Percentiles rank a stretch among this genome's conserved stretches.
phyloP scores from a whole-genome alignment of 192 early-diverging fungal genomes.

The Coemansia javaensis region DNA sequence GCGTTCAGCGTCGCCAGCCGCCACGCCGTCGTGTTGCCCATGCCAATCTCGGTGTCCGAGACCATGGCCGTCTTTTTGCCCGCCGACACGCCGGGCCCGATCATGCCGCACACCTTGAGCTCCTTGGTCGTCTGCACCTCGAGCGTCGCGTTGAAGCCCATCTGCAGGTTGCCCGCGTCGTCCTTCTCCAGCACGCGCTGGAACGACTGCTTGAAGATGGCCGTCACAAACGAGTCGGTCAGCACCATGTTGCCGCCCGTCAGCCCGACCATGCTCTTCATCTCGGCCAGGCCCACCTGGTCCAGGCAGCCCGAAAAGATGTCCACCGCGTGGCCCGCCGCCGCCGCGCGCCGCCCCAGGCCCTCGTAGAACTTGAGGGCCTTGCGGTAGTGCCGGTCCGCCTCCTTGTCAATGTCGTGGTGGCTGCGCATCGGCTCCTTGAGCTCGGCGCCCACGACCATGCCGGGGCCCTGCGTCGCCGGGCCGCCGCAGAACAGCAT shows the following conservation, averaged over 20 bases:
- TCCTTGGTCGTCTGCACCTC: slow-evolving; percentile 97
- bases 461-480: slow-evolving; percentile 90
- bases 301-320: slow-evolving; percentile 98
- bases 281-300: slow-evolving; percentile 94
- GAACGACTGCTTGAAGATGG: slow-evolving; percentile 98
- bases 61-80: slow-evolving; percentile 88
- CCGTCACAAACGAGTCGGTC: slow-evolving; percentile 90
- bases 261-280: slow-evolving; percentile 83
- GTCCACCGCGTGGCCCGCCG: slow-evolving; percentile 88
- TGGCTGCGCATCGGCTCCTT: slow-evolving; percentile 95
- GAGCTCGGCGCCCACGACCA: slow-evolving; percentile 88
- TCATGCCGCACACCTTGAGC: slow-evolving; percentile 91
- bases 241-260: slow-evolving; percentile 94
- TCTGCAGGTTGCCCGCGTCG: slow-evolving; percentile 75
- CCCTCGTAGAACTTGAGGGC: slow-evolving; percentile 92
- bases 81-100: slow-evolving; percentile 89
- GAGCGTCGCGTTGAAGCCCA: slow-evolving; percentile 96
- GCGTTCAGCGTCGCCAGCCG: slow-evolving; percentile 85
- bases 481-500: slow-evolving; percentile 94
- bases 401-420: slow-evolving; percentile 96
- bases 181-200: slow-evolving; percentile 93
- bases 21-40: slow-evolving; percentile 94
- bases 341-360: slow-evolving; percentile 78
- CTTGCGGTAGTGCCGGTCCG: slow-evolving; percentile 88
- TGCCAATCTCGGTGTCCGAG: slow-evolving; percentile 97